These are phyloP conservation scores for Hypoxylon subgilvum DNA, from an alignment of 495 filamentous ascomycete genomes.

Conservation along the genomic window DNA sequence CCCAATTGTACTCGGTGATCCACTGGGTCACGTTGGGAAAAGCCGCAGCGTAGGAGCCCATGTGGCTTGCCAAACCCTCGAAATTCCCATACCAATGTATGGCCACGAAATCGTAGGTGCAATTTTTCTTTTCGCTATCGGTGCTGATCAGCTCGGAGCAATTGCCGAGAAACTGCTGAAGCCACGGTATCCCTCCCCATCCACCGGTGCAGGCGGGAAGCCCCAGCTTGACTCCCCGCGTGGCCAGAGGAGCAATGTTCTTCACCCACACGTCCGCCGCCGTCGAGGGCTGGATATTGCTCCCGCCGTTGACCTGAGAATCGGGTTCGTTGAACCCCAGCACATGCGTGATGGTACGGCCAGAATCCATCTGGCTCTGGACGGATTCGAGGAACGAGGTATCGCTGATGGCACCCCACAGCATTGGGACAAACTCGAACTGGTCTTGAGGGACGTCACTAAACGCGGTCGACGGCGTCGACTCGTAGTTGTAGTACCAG, in stretches of 20 bases:
- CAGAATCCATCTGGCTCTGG: conserved; percentile 53
- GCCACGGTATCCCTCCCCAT: conserved; percentile 64
- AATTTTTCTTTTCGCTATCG: conserved; percentile 50
- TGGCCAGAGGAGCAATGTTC: conserved; percentile 68
- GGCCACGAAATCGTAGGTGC: conserved; percentile 73
- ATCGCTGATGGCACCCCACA: conserved; percentile 67
- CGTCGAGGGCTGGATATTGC: conserved; percentile 56
- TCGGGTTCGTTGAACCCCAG: conserved; percentile 82
- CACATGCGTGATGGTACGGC: conserved; percentile 67
- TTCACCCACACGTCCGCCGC: conserved; percentile 71
- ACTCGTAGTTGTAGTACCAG: conserved; percentile 83
- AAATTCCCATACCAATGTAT: conserved; percentile 82
- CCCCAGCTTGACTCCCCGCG: conserved; percentile 62
- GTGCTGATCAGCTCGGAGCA: conserved; percentile 53
- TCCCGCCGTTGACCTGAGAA: conserved; percentile 61
- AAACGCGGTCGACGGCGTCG: conserved; percentile 58
- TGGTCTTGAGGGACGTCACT: conserved; percentile 47
- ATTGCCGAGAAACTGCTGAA: conserved; percentile 64
- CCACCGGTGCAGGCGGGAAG: conserved; percentile 65
- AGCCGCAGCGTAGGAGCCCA: conserved; percentile 65
- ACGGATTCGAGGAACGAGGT: conserved; percentile 63
- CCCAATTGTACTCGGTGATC: conserved; percentile 73
- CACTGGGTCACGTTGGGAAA: conserved; percentile 69
- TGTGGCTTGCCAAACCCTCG: conserved; percentile 71
- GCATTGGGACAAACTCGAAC: conserved; percentile 81